phyloP scores from a whole-genome alignment of 257 asterid species.

The Lithospermum erythrorhizon region DNA sequence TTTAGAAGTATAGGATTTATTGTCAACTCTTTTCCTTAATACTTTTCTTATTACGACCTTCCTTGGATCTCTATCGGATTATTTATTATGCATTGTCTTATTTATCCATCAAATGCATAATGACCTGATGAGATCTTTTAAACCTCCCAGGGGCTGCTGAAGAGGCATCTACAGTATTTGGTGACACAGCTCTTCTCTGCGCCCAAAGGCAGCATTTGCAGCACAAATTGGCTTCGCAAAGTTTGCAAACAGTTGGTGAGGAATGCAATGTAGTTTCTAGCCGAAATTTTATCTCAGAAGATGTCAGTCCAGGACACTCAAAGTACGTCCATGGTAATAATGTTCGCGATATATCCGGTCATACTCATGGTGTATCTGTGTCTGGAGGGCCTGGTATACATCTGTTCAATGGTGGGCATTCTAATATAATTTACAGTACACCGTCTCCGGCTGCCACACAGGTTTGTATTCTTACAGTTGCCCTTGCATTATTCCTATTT shows the following conservation, averaged over 20 bases:
- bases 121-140: constrained; percentile 1
- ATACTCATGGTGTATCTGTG: constrained; percentile 38
- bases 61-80: neutral
- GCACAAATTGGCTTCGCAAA: constrained; percentile 40
- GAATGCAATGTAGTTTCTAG: constrained; percentile 34
- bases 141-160: constrained; percentile 77
- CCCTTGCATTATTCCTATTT: neutral
- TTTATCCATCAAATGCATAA: constrained; percentile 6
- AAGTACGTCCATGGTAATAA: constrained; percentile 43
- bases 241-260: constrained; percentile 36
- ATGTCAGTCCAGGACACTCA: constrained; percentile 60
- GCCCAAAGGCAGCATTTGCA: constrained; percentile 55
- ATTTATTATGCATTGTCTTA: neutral
- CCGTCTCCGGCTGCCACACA: constrained; percentile 85
- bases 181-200: constrained; percentile 66
- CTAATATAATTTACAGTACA: constrained; percentile 54
- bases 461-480: constrained; percentile 27
- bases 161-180: constrained; percentile 75
- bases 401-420: constrained; percentile 40
- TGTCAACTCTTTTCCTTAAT: neutral
- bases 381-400: constrained; percentile 33
- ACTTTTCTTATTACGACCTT: neutral
- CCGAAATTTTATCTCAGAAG: constrained; percentile 42
- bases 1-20: too few relatives aligned
- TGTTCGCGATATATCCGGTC: constrained; percentile 61